Percentiles rank a stretch among this genome's conserved stretches.
Evolutionary conservation across 495 filamentous ascomycete species (phyloP).

Genomic region (Hyaloscypha hepaticicola): DNA sequence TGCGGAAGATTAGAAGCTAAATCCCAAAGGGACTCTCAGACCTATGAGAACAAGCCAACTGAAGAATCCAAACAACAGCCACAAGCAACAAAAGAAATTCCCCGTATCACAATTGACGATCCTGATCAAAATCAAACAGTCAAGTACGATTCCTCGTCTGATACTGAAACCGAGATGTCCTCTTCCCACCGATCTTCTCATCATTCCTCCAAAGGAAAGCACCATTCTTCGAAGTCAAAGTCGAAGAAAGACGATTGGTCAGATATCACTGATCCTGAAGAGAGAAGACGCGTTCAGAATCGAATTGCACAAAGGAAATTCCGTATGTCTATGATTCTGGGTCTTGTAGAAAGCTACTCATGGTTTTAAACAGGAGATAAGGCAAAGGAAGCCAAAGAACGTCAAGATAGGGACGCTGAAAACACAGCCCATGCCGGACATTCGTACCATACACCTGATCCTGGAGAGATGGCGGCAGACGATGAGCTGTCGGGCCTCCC

Average conservation of each 20-base stretch:
- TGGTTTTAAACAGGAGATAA: slow-evolving; percentile 52
- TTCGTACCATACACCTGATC: slow-evolving; percentile 53
- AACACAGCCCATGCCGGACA: slow-evolving; percentile 54
- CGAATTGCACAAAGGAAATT: slow-evolving; percentile 62
- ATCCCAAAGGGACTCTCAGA: slow-evolving; percentile 22
- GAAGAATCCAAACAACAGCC: slow-evolving; percentile 14
- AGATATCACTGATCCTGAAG: slow-evolving; percentile 58
- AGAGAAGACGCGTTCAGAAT: slow-evolving; percentile 60
- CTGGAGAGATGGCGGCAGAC: slow-evolving; percentile 47
- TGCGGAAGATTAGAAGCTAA: slow-evolving; percentile 8
- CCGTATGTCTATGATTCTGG: slow-evolving; percentile 40
- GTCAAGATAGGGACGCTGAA: slow-evolving; percentile 52
- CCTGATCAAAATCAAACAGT: slow-evolving; percentile 23
- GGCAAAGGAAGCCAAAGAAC: slow-evolving; percentile 55
- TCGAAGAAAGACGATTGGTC: slow-evolving; percentile 56
- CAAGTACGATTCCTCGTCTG: slow-evolving; percentile 22
- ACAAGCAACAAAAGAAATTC: slow-evolving; percentile 17
- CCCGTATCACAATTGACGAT: slow-evolving; percentile 29
- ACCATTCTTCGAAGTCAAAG: slow-evolving; percentile 29
- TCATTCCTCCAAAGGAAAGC: slow-evolving; percentile 27
- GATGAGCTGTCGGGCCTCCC: slow-evolving; percentile 58
- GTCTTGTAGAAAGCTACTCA: not conserved
- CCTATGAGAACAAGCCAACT: slow-evolving; percentile 21
- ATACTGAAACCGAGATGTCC: slow-evolving; percentile 33
- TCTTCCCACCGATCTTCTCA: slow-evolving; percentile 29